Base-by-base conservation (phyloP, 164 flowering plant species). In the Paratinospora sagittata region DNA sequence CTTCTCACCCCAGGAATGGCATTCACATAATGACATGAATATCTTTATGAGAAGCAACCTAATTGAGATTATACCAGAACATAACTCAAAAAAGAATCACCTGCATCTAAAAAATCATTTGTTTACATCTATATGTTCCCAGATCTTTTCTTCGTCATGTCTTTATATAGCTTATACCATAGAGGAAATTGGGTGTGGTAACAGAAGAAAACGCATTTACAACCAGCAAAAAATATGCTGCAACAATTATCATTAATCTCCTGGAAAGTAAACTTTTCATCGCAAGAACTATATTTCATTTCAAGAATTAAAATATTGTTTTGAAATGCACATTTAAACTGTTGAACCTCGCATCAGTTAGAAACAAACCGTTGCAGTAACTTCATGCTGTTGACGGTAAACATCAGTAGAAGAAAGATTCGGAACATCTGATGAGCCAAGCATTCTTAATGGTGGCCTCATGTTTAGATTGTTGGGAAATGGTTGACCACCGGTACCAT, bases 381-480 rank as follows among this genome's bases (percentile, higher is more conserved):
- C 88, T 86, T 94, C 98, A 78, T 94, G 88, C 70, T 88, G 90
- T 69, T 81, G 84, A 57, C 93, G 78, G 74, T 89, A 94, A 65
- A 72, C 78, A 64, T 92, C 97, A 74, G 77, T 89, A 68, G 92
- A 80, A 41, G 95, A 84, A 26, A 83, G 73, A 77, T 76, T 77
- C 30, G 73, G 26, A 72, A 72, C 69, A 77, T 85, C 90, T 66
- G 85, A 66, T 72, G 90, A 68, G 69, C 82, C 89, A 63, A 37
- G 66, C 55, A 76, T 63, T 27, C 72, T 72, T 34, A 75, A 45
- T 61, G 84, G 64, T 23, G 68, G 71, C 64, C 79, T 63, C 24
- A 30, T 17, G 33, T 78, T 60, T 21, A 43, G 68, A 47, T 66
- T 69, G 67, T 71, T 84, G 37, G 88, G 34, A 75, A 83, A 86